Percentiles rank a stretch among this genome's conserved stretches.
These are phyloP conservation scores for Pseudogymnoascus sp. DNA, from an alignment of 2,329 filamentous ascomycete species.

Conservation along the genomic window DNA sequence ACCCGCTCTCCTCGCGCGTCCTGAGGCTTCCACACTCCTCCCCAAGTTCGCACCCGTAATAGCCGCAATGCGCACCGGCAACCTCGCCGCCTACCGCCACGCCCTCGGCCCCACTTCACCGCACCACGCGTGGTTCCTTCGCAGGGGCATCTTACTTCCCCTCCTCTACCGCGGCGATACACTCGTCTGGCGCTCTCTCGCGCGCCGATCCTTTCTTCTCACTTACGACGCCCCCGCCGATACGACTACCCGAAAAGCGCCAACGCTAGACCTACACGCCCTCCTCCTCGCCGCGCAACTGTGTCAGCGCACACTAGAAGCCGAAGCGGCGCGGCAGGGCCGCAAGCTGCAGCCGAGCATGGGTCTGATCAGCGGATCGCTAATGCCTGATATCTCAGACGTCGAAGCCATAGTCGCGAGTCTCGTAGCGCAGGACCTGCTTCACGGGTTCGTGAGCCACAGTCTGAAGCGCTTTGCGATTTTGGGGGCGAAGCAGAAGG, in stretches of 20 bases:
- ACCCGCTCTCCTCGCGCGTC: conserved; percentile 52
- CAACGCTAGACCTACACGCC: conserved; percentile 65
- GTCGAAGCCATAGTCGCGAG: conserved; percentile 72
- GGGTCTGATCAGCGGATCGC: conserved; percentile 56
- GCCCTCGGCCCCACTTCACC: conserved; percentile 47
- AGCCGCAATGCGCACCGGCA: conserved; percentile 60
- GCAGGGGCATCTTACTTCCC: conserved; percentile 65
- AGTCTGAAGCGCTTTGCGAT: conserved; percentile 71
- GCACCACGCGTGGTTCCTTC: conserved; percentile 64
- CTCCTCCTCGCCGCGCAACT: conserved; percentile 55
- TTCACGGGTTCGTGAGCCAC: conserved; percentile 79
- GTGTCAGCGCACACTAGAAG: conserved; percentile 53
- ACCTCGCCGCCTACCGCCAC: conserved; percentile 64
- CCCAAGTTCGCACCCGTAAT: conserved; percentile 67
- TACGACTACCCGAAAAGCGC: conserved; percentile 51
- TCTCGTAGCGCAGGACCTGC: conserved; percentile 68
- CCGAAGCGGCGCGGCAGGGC: conserved; percentile 25
- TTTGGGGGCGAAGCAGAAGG: conserved; percentile 61
- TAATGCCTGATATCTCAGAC: conserved; percentile 49
- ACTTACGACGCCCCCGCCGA: conserved; percentile 61
- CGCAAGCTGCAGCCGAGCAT: conserved; percentile 46
- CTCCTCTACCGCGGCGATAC: conserved; percentile 70
- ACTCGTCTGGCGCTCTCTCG: conserved; percentile 74
- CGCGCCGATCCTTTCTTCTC: conserved; percentile 68
- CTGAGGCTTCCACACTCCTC: conserved; percentile 57